A percentile compares a stretch with the other conserved stretches of the same genome.
Conservation (phyloP, 208 protist species). For the Lotmaria passim region DNA sequence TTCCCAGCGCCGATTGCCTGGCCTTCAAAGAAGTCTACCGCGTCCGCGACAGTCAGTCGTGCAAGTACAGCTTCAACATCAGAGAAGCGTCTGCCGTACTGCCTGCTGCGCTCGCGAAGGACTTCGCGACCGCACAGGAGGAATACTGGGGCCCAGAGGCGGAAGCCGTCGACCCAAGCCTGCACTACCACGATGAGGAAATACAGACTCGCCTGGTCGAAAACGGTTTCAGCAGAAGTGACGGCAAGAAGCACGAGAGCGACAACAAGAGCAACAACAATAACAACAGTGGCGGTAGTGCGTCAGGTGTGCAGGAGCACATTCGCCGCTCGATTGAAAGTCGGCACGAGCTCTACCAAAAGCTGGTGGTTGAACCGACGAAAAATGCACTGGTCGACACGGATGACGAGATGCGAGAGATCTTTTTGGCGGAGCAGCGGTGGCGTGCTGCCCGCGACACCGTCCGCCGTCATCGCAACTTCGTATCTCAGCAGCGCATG, state of each 20-base stretch:
- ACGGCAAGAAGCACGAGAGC: too few species aligned
- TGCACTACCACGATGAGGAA: slow-evolving; percentile 34
- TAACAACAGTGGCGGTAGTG: background rate
- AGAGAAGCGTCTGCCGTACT: slow-evolving; percentile 21
- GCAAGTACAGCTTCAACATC: slow-evolving; percentile 61
- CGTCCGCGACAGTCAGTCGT: slow-evolving; percentile 44
- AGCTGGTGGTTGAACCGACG: slow-evolving; percentile 26
- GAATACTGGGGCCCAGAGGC: slow-evolving; percentile 34
- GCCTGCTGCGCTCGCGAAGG: slow-evolving; percentile 21
- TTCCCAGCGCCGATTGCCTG: slow-evolving; percentile 42
- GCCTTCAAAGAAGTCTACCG: slow-evolving; percentile 52
- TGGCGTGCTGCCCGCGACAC: slow-evolving; percentile 36
- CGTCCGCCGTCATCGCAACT: slow-evolving; percentile 9
- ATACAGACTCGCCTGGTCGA: background rate
- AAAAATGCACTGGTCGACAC: slow-evolving; percentile 35
- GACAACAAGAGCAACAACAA: background rate
- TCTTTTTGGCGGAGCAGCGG: slow-evolving; percentile 23
- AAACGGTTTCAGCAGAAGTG: slow-evolving; percentile 1
- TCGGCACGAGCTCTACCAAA: slow-evolving; percentile 26
- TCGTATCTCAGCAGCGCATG: slow-evolving; percentile 9
- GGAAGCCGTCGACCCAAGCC: slow-evolving; percentile 30
- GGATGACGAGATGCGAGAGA: slow-evolving; percentile 37
- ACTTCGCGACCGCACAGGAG: slow-evolving; percentile 13
- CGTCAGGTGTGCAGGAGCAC: too few species aligned
- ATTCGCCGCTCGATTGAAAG: slow-evolving; percentile 15